A percentile compares a stretch with the other conserved stretches of the same genome.
These are phyloP conservation scores for Crataegus laevigata DNA, from an alignment of 306 rosid species.

Conservation along the genomic window DNA sequence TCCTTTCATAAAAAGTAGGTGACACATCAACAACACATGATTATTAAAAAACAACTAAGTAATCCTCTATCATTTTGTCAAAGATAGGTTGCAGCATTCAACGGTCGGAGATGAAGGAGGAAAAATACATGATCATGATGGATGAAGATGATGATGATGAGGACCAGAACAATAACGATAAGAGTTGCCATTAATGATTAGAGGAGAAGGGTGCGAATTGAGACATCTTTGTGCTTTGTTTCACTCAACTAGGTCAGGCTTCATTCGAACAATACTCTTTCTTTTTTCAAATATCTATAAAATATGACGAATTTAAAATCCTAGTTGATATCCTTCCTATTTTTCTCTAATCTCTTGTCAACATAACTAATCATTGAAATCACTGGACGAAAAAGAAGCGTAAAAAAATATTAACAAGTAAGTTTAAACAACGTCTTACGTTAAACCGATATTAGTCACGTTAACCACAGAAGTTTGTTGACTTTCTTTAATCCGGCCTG, in stretches of 20 bases:
- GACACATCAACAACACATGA: neutral
- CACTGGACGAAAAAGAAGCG: neutral
- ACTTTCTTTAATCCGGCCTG: neutral
- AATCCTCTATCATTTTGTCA: neutral
- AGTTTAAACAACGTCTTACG: neutral
- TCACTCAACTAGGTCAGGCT: neutral
- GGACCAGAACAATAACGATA: neutral
- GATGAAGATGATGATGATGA: neutral
- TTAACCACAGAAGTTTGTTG: neutral
- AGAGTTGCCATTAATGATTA: neutral
- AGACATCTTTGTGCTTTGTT: neutral
- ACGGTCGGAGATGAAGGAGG: neutral
- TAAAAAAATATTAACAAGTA: neutral
- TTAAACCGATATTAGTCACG: neutral
- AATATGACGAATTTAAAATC: too few relatives aligned
- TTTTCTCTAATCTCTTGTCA: neutral
- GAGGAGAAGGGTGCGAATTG: neutral
- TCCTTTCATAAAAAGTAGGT: too few relatives aligned
- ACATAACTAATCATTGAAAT: neutral
- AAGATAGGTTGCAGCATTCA: slow-evolving; percentile 1
- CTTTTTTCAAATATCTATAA: neutral
- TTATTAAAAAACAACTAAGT: neutral
- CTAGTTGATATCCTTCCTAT: neutral
- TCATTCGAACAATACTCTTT: neutral
- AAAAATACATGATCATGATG: neutral